Evolutionary conservation across 2,329 filamentous ascomycete genomes (phyloP).

Genomic region (Alternaria sp.): DNA sequence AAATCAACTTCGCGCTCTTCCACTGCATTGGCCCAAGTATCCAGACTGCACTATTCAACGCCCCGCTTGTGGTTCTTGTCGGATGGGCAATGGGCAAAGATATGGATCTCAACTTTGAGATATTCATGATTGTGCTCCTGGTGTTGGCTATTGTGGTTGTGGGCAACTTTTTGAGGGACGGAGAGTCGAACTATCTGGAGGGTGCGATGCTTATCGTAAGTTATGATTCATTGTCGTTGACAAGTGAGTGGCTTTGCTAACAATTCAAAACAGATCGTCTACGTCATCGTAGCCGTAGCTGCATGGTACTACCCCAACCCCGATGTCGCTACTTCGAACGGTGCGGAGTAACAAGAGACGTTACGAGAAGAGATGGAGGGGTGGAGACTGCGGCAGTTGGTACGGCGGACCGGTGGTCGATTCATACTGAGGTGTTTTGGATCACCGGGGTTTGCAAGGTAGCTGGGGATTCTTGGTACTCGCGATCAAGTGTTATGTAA

Average conservation of each 20-base stretch:
- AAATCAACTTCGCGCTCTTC: constrained; percentile 82
- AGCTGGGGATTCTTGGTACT: no score
- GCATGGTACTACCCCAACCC: constrained; percentile 68
- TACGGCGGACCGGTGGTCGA: neutral
- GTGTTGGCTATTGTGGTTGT: constrained; percentile 86
- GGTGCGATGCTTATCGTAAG: constrained; percentile 73
- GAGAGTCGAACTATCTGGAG: constrained; percentile 90
- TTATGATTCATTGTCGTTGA: no score
- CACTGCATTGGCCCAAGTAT: constrained; percentile 87
- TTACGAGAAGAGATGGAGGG: neutral
- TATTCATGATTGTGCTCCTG: constrained; percentile 83
- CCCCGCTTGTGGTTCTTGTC: constrained; percentile 80
- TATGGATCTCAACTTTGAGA: constrained; percentile 84
- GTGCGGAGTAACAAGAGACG: neutral
- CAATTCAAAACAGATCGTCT: constrained; percentile 56
- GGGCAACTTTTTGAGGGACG: constrained; percentile 84
- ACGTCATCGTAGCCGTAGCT: constrained; percentile 66
- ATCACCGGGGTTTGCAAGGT: neutral
- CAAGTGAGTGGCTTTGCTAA: no score
- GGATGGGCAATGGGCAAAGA: constrained; percentile 75
- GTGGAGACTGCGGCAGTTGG: neutral
- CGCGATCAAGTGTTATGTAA: no score
- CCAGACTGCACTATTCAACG: constrained; percentile 88
- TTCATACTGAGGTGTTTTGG: neutral
- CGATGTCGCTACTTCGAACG: constrained; percentile 39